These are phyloP conservation scores for Acanthamoeba castellanii DNA, from an alignment of 208 protist species.

Conservation along the genomic window DNA sequence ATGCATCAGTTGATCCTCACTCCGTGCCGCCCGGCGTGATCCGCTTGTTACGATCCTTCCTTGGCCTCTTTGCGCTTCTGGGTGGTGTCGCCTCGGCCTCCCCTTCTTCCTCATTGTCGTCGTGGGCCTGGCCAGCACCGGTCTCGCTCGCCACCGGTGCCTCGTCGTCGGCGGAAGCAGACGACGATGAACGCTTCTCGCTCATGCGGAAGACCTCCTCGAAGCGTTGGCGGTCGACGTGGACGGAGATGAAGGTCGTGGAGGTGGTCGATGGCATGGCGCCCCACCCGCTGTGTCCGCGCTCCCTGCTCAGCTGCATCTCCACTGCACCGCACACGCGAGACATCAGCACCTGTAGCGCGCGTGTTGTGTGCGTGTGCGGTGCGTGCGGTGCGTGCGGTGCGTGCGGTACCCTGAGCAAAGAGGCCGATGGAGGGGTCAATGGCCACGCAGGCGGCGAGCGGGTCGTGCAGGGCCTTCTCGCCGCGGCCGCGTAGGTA, in stretches of 20 bases:
- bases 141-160: background rate
- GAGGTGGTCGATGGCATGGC: background rate
- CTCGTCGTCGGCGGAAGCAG: constrained; percentile 31
- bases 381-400: background rate
- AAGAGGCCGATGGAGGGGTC: constrained; percentile 41
- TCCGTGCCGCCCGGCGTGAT: background rate
- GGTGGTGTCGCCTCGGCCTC: background rate
- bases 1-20: too few species aligned
- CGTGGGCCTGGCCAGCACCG: too few species aligned
- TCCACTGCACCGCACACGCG: background rate
- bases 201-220: constrained; percentile 48
- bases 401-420: background rate
- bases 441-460: constrained; percentile 39
- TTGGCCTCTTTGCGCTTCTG: background rate
- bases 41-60: background rate
- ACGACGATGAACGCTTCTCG: constrained; percentile 78
- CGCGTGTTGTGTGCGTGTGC: background rate
- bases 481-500: background rate
- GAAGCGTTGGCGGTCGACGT: constrained; percentile 3
- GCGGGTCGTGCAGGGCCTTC: constrained; percentile 45
- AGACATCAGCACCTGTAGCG: background rate
- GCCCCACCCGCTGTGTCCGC: background rate
- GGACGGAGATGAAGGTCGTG: constrained; percentile 37
- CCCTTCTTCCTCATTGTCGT: background rate
- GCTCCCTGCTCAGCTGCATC: constrained; percentile 1